A percentile compares a stretch with the other conserved stretches of the same genome.
phyloP scores from a whole-genome alignment of 2,329 filamentous ascomycete genomes.

The Colletotrichum zoysiae region DNA sequence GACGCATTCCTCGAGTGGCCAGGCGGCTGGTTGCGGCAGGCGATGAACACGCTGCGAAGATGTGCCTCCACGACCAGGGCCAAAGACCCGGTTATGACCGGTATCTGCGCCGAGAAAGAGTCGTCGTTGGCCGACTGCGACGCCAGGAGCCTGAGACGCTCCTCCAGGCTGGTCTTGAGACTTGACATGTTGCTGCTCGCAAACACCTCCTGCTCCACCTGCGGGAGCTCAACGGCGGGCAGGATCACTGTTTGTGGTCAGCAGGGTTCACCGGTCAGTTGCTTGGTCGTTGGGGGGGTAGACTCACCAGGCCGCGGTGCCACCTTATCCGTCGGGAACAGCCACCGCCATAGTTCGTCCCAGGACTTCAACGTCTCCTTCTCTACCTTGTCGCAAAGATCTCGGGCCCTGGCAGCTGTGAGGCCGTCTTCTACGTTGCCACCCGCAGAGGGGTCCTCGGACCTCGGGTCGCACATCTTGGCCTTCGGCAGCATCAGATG shows the following conservation, averaged over 20 bases:
- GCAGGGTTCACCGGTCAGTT: accelerated
- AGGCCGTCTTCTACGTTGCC: slow-evolving; percentile 30
- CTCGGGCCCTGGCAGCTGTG: slow-evolving; percentile 1
- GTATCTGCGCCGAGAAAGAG: slow-evolving; percentile 31
- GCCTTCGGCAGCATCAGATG: slow-evolving; percentile 56
- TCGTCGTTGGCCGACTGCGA: slow-evolving; percentile 29
- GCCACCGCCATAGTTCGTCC: slow-evolving; percentile 33
- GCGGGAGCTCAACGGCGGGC: slow-evolving; percentile 32
- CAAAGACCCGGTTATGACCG: slow-evolving; percentile 32
- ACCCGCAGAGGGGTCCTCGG: background rate
- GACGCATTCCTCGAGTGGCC: background rate
- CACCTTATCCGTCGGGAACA: slow-evolving; percentile 23
- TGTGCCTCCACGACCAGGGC: slow-evolving; percentile 34
- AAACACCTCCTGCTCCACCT: slow-evolving; percentile 37
- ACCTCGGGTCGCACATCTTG: slow-evolving; percentile 52
- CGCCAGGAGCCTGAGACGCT: slow-evolving; percentile 31
- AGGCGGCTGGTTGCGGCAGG: slow-evolving; percentile 22
- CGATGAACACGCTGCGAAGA: slow-evolving; percentile 35
- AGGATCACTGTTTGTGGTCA: slow-evolving; percentile 15
- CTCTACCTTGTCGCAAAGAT: slow-evolving; percentile 2
- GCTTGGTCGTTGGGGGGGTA: no score
- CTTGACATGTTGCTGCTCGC: slow-evolving; percentile 34
- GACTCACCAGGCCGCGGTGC: slow-evolving; percentile 32
- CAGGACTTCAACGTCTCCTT: slow-evolving; percentile 8
- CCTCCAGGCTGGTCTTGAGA: slow-evolving; percentile 34